Evolutionary conservation across 805 yeast genomes (phyloP), one percentile per base, ranked within the genome.

Genomic region (Saccharomyces kudriavzevii): DNA sequence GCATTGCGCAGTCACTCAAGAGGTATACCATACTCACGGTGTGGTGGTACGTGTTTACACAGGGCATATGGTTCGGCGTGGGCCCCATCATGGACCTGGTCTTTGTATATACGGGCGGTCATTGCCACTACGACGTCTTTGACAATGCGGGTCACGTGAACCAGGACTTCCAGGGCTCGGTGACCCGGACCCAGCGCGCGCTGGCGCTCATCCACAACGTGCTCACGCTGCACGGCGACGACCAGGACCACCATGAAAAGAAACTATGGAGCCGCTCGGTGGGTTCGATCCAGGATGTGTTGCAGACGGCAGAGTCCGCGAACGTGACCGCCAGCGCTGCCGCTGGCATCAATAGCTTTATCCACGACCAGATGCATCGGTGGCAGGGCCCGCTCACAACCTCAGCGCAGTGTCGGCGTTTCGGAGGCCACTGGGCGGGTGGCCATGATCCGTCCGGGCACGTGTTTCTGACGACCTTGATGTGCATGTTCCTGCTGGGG

Each of bases 381-480:
- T 35, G 43, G 13, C 47, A 54, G 47, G 51, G 47, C 60, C 74
- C 17, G 72, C 81, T 53, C 11, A 50, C 52, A 48, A 56, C 59
- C n/a, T 65, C 69, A 0, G 66, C 74, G 1, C 59, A 66, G 1
- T 79, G 94, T 66, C 69, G 94, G 66, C 50, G 65, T 56, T 28
- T 79, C 63, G 89, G 83, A 50, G 85, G 98, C 0, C 54, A 62
- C 14, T 87, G 92, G 94, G 56, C 59, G 6, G 89, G 96, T 0
- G 99, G 99, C 0, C 96, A 89, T 65, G 99, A 94, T 71, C 96
- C 98, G 4, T 85, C 92, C 56, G 99, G 99, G 0, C 99, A 94
- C 66, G 85, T 89, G 1, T 94, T 91, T 61, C 67, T 94, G 45
- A 72, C 92, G 10, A 67, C 70, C 5, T 29, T 66, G 35, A 68